Evolutionary conservation across 352 stramenopile species (phyloP), one percentile per base, ranked within the genome.

Genomic region (Pythium monospermum): DNA sequence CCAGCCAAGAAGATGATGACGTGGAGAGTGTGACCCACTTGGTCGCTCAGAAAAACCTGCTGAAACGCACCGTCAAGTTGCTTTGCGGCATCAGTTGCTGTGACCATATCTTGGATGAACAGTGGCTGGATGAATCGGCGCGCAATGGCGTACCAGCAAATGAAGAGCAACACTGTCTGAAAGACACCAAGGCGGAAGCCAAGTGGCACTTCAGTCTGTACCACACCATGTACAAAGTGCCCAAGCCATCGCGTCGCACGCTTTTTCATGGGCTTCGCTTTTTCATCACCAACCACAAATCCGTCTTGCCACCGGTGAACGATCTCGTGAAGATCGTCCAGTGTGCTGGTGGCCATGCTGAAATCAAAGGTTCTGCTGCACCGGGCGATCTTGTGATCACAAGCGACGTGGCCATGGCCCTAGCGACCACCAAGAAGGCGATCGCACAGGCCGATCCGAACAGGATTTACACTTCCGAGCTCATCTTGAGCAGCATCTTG

Each of bases 61-160:
- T 85, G 31, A 85, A 85, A 45, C 66, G 74, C 8, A 85, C 74
- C 6, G 73, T 85, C 21, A 85, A 85, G 43, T 35, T 83, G 19
- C 53, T 83, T 1, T 80, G 69, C 39, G 73, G 73, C n/a, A 79
- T 83, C 36, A 76, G 69, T 11, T 61, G 57, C 44, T 83, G 73
- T 35, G 59, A 65, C n/a, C 67, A 83, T 23, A 74, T 83, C 23
- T 21, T 80, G 13, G 69, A 73, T 30, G 66, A 75, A 33, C 56
- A 59, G 15, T 83, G 72, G 72, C 64, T 83, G 15, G 54, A 71
- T 21, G 67, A 76, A 25, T 76, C 67, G 18, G 67, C 67, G 15
- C 55, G 60, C 10, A 55, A 47, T 19, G 67, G 64, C 33, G 15
- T 49, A 0, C 25, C 59, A 18, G 40, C 60, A 0, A 50, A 58